Conservation (phyloP, 495 filamentous ascomycete genomes). For the Aspergillus panamensis region DNA sequence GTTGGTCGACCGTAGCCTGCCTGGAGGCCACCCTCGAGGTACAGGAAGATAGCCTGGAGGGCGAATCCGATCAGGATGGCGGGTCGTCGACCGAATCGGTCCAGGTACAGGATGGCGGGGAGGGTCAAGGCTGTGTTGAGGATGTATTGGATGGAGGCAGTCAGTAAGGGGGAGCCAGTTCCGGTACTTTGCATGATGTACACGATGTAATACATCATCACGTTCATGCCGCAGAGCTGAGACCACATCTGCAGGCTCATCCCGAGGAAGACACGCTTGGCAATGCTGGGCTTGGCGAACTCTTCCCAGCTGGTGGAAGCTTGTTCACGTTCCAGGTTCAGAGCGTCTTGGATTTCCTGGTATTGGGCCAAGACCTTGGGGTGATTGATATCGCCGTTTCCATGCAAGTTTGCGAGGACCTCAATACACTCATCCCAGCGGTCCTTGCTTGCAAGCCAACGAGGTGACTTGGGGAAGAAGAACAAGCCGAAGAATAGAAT, state of each 20-base stretch:
- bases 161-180: slow-evolving; percentile 61
- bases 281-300: slow-evolving; percentile 58
- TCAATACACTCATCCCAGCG: slow-evolving; percentile 66
- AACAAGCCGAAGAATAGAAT: slow-evolving; percentile 64
- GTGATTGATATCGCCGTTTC: slow-evolving; percentile 17
- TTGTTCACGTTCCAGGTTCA: slow-evolving; percentile 28
- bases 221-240: slow-evolving; percentile 72
- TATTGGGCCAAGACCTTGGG: slow-evolving; percentile 17
- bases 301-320: slow-evolving; percentile 51
- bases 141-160: slow-evolving; percentile 73
- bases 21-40: slow-evolving; percentile 55
- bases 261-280: slow-evolving; percentile 66
- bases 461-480: slow-evolving; percentile 68
- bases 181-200: slow-evolving; percentile 68
- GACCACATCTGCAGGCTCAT: slow-evolving; percentile 77
- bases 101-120: slow-evolving; percentile 57
- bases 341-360: slow-evolving; percentile 19
- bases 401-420: slow-evolving; percentile 57
- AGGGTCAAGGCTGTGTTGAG: slow-evolving; percentile 68
- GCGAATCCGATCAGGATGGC: slow-evolving; percentile 50
- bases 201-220: slow-evolving; percentile 74
- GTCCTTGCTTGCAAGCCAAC: slow-evolving; percentile 71
- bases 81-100: slow-evolving; percentile 50
- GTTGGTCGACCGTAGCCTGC: slow-evolving; percentile 57
- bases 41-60: slow-evolving; percentile 49